Percentiles rank a stretch among this genome's conserved stretches.
Evolutionary conservation across 169 alveolate species (phyloP).

Genomic region (Condylostoma magnum): DNA sequence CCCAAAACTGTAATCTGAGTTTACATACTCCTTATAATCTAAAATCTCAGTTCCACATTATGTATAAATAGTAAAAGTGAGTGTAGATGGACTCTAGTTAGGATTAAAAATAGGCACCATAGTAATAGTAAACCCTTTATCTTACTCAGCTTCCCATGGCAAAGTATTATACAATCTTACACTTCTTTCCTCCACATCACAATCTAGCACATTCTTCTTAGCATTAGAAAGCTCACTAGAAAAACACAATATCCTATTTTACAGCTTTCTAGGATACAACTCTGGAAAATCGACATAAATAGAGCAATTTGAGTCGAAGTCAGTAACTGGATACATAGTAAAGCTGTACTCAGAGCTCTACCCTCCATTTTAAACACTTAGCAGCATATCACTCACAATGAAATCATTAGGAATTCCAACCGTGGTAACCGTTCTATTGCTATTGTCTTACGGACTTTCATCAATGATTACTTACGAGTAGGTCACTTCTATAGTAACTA

Average conservation of each 20-base stretch:
- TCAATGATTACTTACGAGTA: conserved; percentile 5
- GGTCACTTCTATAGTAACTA: conserved; percentile 10
- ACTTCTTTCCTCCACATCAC: neutral
- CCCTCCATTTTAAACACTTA: neutral
- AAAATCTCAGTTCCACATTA: conserved; percentile 20
- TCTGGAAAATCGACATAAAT: conserved; percentile 5
- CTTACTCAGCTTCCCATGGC: neutral
- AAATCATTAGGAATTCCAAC: neutral
- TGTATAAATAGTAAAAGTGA: neutral
- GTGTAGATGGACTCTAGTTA: neutral
- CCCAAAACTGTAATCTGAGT: neutral
- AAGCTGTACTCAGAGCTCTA: conserved; percentile 7
- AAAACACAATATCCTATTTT: neutral
- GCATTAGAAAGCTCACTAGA: neutral
- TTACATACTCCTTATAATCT: neutral
- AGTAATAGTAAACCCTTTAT: neutral
- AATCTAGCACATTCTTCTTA: neutral
- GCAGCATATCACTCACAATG: neutral
- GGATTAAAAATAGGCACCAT: conserved; percentile 13
- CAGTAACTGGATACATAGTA: neutral
- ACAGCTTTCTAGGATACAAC: conserved; percentile 4
- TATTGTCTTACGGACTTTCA: neutral
- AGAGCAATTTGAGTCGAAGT: neutral
- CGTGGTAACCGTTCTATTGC: conserved; percentile 5
- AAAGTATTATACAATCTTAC: conserved; percentile 3